Base-by-base conservation (phyloP, 306 rosid species). In the Begonia masoniana region DNA sequence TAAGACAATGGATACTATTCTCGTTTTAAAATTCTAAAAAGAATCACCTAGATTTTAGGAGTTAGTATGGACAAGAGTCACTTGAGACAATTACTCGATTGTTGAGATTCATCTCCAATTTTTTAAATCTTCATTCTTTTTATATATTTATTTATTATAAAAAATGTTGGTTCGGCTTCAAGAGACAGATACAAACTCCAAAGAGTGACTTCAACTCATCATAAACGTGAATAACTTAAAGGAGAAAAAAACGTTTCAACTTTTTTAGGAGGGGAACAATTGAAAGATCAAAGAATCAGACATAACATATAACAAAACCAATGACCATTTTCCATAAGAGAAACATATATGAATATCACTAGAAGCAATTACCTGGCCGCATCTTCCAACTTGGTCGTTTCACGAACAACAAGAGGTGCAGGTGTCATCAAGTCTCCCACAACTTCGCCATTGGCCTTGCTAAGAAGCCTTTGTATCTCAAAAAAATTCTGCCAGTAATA, bases 351-450 rank as follows among this genome's bases (percentile, higher is more conserved):
- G n/a, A 31, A 60, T 12, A 14, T 21, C 42, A 47, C 50, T 51
- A 43, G 41, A 56, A 64, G 58, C 49, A 24, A 50, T 51, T 72
- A 87, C 96, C 87, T 72, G 50, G 91, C 94, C 64, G 91, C 94
- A 56, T 83, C 99, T 75, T 83, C 95, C 23, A 86, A 73, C 58
- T 74, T 77, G 68, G 96, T 74, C 21, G 82, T 83, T 70, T 81
- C 84, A 49, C 68, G 81, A 63, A 91, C 96, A 74, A 83, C 81
- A 52, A 92, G 94, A 12, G 99, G 99, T 57, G 82, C 71, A 21
- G 88, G 74, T 39, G 99, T 92, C 99, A 92, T 92, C 39, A 92
- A 69, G 74, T 92, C 99, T 7, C 99, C 99, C 23, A 92, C 94
- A 70, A 86, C 86, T 80, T 86, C 69, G 13, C 96, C 96, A 56